A percentile compares a stretch with the other conserved stretches of the same genome.
phyloP scores from a whole-genome alignment of 305 asterid genomes.

The Solanum hybrid region DNA sequence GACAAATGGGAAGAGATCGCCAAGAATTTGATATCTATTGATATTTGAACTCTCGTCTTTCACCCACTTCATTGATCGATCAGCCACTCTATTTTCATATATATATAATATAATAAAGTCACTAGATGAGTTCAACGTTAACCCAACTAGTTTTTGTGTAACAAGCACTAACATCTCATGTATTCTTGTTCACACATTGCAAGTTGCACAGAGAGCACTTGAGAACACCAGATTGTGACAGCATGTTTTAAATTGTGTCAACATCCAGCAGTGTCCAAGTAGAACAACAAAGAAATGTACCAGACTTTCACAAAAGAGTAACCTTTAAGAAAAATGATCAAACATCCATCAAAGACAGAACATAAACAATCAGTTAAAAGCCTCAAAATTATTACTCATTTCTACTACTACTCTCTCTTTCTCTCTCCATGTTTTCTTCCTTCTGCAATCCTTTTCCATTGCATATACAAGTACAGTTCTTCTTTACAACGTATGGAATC shows the following conservation, averaged over 20 bases:
- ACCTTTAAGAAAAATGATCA: neutral
- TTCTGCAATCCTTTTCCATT: neutral
- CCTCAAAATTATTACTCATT: neutral
- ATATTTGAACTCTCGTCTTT: neutral
- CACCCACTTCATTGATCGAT: no score
- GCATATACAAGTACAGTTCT: neutral
- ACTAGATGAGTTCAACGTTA: neutral
- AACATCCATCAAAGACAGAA: neutral
- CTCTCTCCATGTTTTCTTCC: neutral
- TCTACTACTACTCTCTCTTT: neutral
- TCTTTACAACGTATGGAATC: neutral
- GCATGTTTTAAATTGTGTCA: neutral
- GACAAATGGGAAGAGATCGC: neutral
- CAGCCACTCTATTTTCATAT: neutral
- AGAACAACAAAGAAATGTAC: neutral
- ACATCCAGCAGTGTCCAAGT: neutral
- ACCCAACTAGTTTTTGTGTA: neutral
- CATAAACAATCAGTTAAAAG: neutral
- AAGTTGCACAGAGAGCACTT: neutral
- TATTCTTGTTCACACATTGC: neutral
- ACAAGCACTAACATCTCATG: neutral
- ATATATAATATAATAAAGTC: neutral
- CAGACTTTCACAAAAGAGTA: neutral
- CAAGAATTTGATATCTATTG: neutral
- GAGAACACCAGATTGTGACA: neutral